phyloP scores from a whole-genome alignment of 2,329 filamentous ascomycete species.

The Colletotrichum higginsianum region DNA sequence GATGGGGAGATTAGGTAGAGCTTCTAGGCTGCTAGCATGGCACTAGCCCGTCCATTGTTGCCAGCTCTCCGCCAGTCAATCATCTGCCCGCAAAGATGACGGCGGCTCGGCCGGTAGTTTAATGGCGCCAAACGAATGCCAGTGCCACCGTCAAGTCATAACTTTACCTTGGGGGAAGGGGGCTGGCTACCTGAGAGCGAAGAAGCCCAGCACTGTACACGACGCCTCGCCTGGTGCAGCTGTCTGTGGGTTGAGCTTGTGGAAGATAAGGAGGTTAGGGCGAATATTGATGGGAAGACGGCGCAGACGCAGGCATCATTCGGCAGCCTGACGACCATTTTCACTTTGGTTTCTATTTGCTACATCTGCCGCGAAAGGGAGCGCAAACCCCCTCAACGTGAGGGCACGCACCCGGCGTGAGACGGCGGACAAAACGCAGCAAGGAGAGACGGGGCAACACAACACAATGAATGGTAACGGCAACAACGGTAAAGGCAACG shows the following conservation, averaged over 20 bases:
- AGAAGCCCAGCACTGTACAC: background rate
- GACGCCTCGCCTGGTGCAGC: constrained; percentile 29
- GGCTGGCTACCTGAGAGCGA: background rate
- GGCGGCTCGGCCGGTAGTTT: constrained; percentile 30
- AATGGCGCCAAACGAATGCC: constrained; percentile 21
- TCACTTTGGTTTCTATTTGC: background rate
- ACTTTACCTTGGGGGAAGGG: background rate
- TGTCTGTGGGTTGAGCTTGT: constrained; percentile 20
- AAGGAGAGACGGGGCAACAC: background rate
- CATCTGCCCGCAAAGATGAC: constrained; percentile 20
- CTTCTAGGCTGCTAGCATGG: background rate
- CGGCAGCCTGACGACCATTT: background rate
- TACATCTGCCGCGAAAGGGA: background rate
- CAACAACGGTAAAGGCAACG: background rate
- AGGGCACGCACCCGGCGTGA: no score
- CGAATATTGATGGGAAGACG: background rate
- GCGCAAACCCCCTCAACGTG: background rate
- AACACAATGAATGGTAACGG: no score
- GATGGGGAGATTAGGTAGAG: background rate
- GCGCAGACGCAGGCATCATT: background rate
- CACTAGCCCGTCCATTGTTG: constrained; percentile 10
- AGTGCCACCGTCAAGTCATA: constrained; percentile 15
- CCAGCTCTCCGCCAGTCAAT: constrained; percentile 25
- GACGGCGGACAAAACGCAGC: background rate
- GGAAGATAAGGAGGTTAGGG: background rate